phyloP scores from a whole-genome alignment of 768 basidiomycete genomes.

The Myochromella boudieri region DNA sequence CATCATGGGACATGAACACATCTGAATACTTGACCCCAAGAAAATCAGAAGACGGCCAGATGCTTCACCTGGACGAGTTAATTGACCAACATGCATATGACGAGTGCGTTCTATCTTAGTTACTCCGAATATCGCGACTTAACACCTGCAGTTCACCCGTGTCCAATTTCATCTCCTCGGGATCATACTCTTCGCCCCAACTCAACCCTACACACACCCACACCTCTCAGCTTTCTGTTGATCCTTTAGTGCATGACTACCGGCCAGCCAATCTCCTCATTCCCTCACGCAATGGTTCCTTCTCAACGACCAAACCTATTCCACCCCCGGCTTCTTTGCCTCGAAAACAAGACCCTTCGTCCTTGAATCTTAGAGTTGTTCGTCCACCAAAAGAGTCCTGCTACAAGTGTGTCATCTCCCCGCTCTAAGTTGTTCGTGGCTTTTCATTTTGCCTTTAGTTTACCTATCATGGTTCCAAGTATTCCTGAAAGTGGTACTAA shows the following conservation, averaged over 20 bases:
- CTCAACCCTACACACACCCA: slow-evolving; percentile 25
- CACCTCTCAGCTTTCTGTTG: slow-evolving; percentile 15
- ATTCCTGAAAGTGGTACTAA: slow-evolving; percentile 84
- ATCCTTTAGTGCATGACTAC: slow-evolving; percentile 26
- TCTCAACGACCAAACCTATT: slow-evolving; percentile 57
- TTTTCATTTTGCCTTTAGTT: slow-evolving; percentile 39
- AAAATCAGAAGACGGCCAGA: slow-evolving; percentile 52
- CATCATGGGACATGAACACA: slow-evolving; percentile 44
- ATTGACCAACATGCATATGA: slow-evolving; percentile 75
- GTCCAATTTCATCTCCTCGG: slow-evolving; percentile 28
- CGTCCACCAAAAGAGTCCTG: slow-evolving; percentile 74
- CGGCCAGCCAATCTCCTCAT: slow-evolving; percentile 30
- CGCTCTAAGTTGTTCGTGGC: slow-evolving; percentile 1
- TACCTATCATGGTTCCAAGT: slow-evolving; percentile 81
- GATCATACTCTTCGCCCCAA: slow-evolving; percentile 30
- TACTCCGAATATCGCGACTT: slow-evolving; percentile 15
- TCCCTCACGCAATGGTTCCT: slow-evolving; percentile 36
- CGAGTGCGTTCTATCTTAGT: slow-evolving; percentile 49
- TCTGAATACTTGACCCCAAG: slow-evolving; percentile 34
- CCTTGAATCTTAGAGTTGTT: slow-evolving; percentile 58
- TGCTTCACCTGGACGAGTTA: slow-evolving; percentile 71
- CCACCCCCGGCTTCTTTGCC: slow-evolving; percentile 64
- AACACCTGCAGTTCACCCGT: slow-evolving; percentile 34
- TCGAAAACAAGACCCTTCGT: slow-evolving; percentile 53
- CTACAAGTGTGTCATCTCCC: slow-evolving; percentile 55